Percentiles rank a stretch among this genome's conserved stretches.
These are phyloP conservation scores for Cokeromyces recurvatus DNA, from an alignment of 371 early-diverging fungal genomes.

Conservation along the genomic window DNA sequence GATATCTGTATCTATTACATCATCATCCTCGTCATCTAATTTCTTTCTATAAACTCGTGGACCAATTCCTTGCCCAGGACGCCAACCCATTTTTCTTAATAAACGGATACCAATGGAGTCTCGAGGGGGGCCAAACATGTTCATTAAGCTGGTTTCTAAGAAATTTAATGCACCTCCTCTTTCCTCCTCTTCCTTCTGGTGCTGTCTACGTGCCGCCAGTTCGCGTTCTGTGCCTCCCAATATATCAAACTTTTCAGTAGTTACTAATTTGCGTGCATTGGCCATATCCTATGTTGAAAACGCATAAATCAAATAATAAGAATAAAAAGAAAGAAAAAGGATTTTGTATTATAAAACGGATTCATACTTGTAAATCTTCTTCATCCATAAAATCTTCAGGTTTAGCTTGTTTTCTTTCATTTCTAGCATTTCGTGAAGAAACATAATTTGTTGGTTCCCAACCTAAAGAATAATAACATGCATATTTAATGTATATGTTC, in stretches of 20 bases:
- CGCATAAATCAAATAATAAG: too few relatives aligned
- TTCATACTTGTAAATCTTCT: slow-evolving; percentile 70
- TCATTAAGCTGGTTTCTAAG: slow-evolving; percentile 24
- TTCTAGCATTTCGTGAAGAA: slow-evolving; percentile 54
- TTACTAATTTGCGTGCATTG: slow-evolving; percentile 45
- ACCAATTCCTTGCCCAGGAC: slow-evolving; percentile 82
- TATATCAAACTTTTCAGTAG: slow-evolving; percentile 68
- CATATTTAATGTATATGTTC: too few relatives aligned
- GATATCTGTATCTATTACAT: slow-evolving; percentile 36
- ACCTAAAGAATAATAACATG: slow-evolving; percentile 36
- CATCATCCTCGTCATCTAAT: slow-evolving; percentile 32
- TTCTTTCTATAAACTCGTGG: slow-evolving; percentile 43
- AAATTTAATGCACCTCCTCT: slow-evolving; percentile 28
- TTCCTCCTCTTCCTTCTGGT: slow-evolving; percentile 38
- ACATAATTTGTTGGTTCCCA: slow-evolving; percentile 74
- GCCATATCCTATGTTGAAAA: slow-evolving; percentile 46
- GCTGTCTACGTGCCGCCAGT: slow-evolving; percentile 43
- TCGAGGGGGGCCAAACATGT: slow-evolving; percentile 61
- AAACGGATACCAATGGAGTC: slow-evolving; percentile 58
- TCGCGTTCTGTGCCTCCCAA: slow-evolving; percentile 64
- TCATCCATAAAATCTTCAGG: slow-evolving; percentile 94
- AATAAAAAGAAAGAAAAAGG: background rate
- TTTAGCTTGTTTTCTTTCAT: slow-evolving; percentile 33
- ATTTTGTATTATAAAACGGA: background rate
- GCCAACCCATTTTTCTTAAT: slow-evolving; percentile 79